Evolutionary conservation across 805 yeast genomes (phyloP), one percentile per base, ranked within the genome.

Genomic region (Candida sithepensis): DNA sequence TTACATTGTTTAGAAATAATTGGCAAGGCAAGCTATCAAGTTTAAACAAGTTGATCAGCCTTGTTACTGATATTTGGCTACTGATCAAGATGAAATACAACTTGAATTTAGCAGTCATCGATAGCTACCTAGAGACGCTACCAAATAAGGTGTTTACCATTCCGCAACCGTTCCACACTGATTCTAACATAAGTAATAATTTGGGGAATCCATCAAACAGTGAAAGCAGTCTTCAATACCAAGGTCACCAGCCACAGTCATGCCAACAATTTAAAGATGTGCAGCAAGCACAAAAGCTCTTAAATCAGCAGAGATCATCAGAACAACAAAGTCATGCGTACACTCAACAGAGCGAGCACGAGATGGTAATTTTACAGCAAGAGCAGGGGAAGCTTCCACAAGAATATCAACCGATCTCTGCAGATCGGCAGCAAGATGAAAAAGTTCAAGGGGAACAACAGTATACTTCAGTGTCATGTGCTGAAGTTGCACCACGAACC

Each of bases 1-100:
- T 61, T 3, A 46, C 53, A 3, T 43, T 53, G 8, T 41, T 61
- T 8, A 52, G 54, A 12, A 20, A 42, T 8, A 51, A 59, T 23
- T 61, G 65, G 65, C 52, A 51, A 41, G 46, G 51, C n/a, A 59
- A 56, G 36, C 39, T 59, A 19, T 53, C 60, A 9, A 56, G 62
- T 30, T 50, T 61, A 22, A 57, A 54, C 23, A 60, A 56, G 38
- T 41, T 58, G 28, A 50, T 60, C 9, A 43, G 52, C 9, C 48
- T 60, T 4, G 51, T 60, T 13, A 44, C 54, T 18, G 53, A 52
- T 38, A 19, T 60, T 14, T 62, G 66, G 66, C 34, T 47, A 22
- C 42, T 61, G 38, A 53, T 60, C 48, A 53, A 59, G 34, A 37
- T 54, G 20, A 58, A 56, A 30, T 52, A 45, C 32, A 39, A 44